Evolutionary conservation across 768 basidiomycete species (phyloP).

Genomic region (Gymnopilus dilepis): DNA sequence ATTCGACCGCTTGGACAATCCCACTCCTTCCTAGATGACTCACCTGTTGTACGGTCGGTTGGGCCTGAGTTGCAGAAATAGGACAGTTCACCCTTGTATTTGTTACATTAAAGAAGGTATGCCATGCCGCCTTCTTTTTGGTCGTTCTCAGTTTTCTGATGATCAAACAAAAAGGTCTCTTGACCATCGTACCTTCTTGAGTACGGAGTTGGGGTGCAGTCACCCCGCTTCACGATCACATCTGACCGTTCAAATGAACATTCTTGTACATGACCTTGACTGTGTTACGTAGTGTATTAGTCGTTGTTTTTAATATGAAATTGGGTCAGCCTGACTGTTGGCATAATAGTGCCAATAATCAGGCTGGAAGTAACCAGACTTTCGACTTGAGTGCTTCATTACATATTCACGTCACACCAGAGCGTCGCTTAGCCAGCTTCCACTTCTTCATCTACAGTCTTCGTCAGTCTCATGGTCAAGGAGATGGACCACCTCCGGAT

Average conservation of each 20-base stretch:
- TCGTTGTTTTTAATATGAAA: not conserved
- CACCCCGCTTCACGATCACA: not conserved
- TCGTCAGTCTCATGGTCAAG: slow-evolving; percentile 1
- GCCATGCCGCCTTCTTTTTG: not conserved
- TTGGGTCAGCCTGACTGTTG: not conserved
- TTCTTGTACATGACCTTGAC: not conserved
- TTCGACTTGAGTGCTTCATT: too few species aligned
- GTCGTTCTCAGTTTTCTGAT: not conserved
- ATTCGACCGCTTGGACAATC: slow-evolving; percentile 23
- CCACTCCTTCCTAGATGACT: slow-evolving; percentile 36
- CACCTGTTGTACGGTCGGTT: slow-evolving; percentile 37
- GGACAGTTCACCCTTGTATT: not conserved
- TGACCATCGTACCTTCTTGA: not conserved
- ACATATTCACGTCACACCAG: not conserved
- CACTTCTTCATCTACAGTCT: not conserved
- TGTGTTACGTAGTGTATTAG: slow-evolving; percentile 5
- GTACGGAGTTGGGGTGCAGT: not conserved
- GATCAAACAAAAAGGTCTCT: not conserved
- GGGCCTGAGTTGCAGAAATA: slow-evolving; percentile 5
- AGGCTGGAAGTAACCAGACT: too few species aligned
- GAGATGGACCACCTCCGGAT: slow-evolving; percentile 37
- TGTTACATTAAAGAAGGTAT: slow-evolving; percentile 9
- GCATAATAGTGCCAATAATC: not conserved
- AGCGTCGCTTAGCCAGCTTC: not conserved
- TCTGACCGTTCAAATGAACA: not conserved